Percentiles rank a stretch among this genome's conserved stretches.
Evolutionary conservation across 345 rosid genomes (phyloP).

Genomic region (Raphanus raphanistrum): DNA sequence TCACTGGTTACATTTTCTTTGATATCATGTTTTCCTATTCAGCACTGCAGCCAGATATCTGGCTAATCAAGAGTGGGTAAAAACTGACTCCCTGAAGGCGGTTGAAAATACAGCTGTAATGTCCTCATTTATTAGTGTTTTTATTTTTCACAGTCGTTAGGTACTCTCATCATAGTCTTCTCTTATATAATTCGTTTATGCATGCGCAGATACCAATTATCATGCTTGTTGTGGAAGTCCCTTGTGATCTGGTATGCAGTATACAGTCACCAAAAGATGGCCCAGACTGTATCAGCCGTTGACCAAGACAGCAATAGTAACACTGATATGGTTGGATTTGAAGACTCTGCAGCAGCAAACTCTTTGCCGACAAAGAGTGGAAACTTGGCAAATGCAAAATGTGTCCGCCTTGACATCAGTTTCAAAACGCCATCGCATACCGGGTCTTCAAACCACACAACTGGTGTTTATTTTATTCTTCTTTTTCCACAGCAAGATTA

Average conservation of each 20-base stretch:
- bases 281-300: slow-evolving; percentile 36
- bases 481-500: slow-evolving; percentile 3
- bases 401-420: slow-evolving; percentile 89
- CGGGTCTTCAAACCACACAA: slow-evolving; percentile 91
- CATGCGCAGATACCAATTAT: slow-evolving; percentile 79
- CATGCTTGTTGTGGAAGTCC: slow-evolving; percentile 96
- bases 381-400: slow-evolving; percentile 52
- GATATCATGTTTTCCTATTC: slow-evolving; percentile 38
- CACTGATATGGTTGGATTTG: slow-evolving; percentile 48
- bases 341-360: slow-evolving; percentile 55
- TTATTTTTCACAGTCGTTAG: background rate
- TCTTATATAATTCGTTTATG: slow-evolving; percentile 33
- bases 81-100: slow-evolving; percentile 88
- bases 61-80: slow-evolving; percentile 99
- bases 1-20: slow-evolving; percentile 5
- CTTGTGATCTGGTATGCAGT: slow-evolving; percentile 68
- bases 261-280: slow-evolving; percentile 70
- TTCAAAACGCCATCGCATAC: slow-evolving; percentile 91
- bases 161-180: slow-evolving; percentile 27
- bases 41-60: slow-evolving; percentile 99
- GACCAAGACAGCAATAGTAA: slow-evolving; percentile 48
- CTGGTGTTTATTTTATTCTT: slow-evolving; percentile 49
- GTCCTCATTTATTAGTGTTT: slow-evolving; percentile 24
- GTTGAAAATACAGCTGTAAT: slow-evolving; percentile 98
- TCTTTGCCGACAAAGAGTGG: slow-evolving; percentile 42